A percentile compares a stretch with the other conserved stretches of the same genome.
Evolutionary conservation across 495 filamentous ascomycete genomes (phyloP).

Genomic region (Talaromyces wortmannii): DNA sequence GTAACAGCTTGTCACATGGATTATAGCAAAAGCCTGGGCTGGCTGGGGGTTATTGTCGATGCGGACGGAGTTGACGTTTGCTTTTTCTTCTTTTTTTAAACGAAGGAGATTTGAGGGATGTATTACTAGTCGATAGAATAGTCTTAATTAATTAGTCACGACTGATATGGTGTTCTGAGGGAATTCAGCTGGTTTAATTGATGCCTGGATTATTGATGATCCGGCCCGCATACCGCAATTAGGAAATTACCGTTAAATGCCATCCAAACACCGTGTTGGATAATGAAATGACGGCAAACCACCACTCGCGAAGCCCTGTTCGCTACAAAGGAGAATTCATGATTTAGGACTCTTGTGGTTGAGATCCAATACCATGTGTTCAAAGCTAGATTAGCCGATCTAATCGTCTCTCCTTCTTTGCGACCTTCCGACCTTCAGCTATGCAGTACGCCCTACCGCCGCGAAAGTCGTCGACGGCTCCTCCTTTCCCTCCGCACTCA

Average conservation of each 20-base stretch:
- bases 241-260: background rate
- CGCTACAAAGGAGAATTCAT: background rate
- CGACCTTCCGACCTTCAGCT: background rate
- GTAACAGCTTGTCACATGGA: no score
- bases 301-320: background rate
- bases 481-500: constrained; percentile 48
- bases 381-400: background rate
- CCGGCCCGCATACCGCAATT: background rate
- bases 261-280: background rate
- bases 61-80: no score
- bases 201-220: constrained; percentile 2
- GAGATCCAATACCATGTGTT: background rate
- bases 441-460: constrained; percentile 95
- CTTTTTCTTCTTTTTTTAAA: no score
- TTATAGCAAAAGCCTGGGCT: no score
- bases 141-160: no score
- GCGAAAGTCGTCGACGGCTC: constrained; percentile 52
- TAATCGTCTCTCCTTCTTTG: background rate
- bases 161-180: no score
- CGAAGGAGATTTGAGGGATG: no score
- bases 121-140: no score
- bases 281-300: background rate
- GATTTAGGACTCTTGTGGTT: background rate
- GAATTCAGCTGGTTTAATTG: background rate
- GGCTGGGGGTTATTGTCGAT: no score